phyloP scores from a whole-genome alignment of 495 filamentous ascomycete species.

The Haplographium delicatum region DNA sequence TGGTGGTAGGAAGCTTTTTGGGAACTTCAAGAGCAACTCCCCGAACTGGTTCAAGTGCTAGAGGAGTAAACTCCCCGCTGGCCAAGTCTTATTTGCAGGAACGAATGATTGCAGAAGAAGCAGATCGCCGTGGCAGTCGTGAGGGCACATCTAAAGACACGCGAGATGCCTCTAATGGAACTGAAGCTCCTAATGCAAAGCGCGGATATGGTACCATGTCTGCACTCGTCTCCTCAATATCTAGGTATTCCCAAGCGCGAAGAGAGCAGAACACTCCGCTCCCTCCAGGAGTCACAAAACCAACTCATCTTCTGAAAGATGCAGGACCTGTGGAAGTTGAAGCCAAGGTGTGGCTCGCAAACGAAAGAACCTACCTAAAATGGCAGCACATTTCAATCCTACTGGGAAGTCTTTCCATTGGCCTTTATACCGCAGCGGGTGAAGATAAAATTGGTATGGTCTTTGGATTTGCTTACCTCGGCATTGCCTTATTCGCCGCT shows the following conservation, averaged over 20 bases:
- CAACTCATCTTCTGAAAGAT: conserved; percentile 86
- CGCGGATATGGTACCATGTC: conserved; percentile 44
- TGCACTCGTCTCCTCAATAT: conserved; percentile 62
- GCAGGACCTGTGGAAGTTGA: conserved; percentile 84
- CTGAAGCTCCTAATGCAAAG: conserved; percentile 4
- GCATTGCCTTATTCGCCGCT: conserved; percentile 75
- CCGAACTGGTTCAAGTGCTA: conserved; percentile 35
- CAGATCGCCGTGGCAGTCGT: not conserved
- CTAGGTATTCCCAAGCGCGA: conserved; percentile 59
- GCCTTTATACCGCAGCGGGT: conserved; percentile 81
- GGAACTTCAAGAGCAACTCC: conserved; percentile 43
- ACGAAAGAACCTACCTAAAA: conserved; percentile 95
- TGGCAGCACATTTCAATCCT: conserved; percentile 93
- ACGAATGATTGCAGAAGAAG: conserved; percentile 16
- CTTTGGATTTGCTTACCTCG: conserved; percentile 75
- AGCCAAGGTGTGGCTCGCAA: conserved; percentile 97
- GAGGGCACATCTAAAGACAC: not conserved
- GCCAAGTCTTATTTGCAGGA: conserved; percentile 49
- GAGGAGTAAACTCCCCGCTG: conserved; percentile 56
- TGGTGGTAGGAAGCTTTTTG: conserved; percentile 81
- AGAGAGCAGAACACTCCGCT: conserved; percentile 38
- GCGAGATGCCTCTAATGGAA: not conserved
- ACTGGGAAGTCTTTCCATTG: conserved; percentile 74
- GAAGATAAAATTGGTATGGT: conserved; percentile 65
- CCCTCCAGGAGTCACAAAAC: conserved; percentile 81